phyloP scores from a whole-genome alignment of 1,284 basidiomycete species.

The Ustilago bromivora region DNA sequence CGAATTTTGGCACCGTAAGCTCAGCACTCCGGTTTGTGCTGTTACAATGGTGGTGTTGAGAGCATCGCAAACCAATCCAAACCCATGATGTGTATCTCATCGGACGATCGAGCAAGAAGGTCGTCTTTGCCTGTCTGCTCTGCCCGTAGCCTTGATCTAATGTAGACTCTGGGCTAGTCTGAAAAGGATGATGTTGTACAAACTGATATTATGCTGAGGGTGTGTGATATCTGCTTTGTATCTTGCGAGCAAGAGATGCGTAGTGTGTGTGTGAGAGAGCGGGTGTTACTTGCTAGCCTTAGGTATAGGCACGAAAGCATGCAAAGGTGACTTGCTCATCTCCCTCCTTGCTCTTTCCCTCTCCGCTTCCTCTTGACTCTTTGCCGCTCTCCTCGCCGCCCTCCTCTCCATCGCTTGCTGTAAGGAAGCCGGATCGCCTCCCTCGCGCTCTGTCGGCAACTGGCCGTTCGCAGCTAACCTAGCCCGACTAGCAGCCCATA shows the following conservation, averaged over 20 bases:
- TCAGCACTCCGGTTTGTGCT: too few relatives aligned
- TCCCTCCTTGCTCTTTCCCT: conserved; percentile 31
- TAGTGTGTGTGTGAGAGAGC: too few relatives aligned
- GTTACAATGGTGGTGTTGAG: too few relatives aligned
- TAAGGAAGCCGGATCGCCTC: conserved; percentile 5
- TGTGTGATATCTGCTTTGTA: background rate
- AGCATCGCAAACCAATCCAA: too few relatives aligned
- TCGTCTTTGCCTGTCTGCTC: too few relatives aligned
- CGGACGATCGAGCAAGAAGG: too few relatives aligned
- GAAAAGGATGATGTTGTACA: too few relatives aligned
- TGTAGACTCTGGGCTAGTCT: too few relatives aligned
- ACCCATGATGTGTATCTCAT: too few relatives aligned
- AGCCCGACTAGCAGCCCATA: conserved; percentile 46
- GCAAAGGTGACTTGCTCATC: conserved; percentile 48
- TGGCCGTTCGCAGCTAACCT: conserved; percentile 40
- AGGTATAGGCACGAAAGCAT: conserved; percentile 50
- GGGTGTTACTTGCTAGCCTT: conserved; percentile 14
- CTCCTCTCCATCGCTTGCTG: conserved; percentile 36
- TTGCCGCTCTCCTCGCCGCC: conserved; percentile 26
- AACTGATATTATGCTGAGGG: background rate
- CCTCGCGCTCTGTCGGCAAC: conserved; percentile 1
- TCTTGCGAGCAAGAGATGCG: too few relatives aligned
- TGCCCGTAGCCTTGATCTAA: too few relatives aligned
- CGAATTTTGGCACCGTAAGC: background rate
- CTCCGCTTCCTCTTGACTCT: conserved; percentile 23